A percentile compares a stretch with the other conserved stretches of the same genome.
phyloP scores from a whole-genome alignment of 352 stramenopile genomes.

The Phytopythium kandeliae region DNA sequence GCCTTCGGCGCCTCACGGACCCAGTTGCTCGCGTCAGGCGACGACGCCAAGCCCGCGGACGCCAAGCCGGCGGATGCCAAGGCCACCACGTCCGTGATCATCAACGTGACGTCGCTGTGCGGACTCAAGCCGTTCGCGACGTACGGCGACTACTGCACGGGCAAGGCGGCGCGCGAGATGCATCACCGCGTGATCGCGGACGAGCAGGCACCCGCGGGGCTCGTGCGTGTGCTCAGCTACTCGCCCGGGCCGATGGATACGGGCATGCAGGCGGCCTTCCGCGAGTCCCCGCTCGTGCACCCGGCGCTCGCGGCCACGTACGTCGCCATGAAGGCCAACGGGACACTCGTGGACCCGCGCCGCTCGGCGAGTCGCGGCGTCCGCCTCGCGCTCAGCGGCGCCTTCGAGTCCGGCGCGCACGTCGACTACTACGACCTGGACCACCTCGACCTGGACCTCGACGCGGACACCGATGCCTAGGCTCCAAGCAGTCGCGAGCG shows the following conservation, averaged over 20 bases:
- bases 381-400: slow-evolving; percentile 34
- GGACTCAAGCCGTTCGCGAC: slow-evolving; percentile 76
- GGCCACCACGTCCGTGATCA: slow-evolving; percentile 34
- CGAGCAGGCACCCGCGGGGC: slow-evolving; percentile 34
- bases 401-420: slow-evolving; percentile 55
- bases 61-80: no score
- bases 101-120: slow-evolving; percentile 86
- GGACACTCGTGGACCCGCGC: slow-evolving; percentile 39
- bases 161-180: slow-evolving; percentile 88
- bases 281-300: slow-evolving; percentile 38
- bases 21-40: slow-evolving; percentile 13
- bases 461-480: background rate
- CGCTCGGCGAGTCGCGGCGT: slow-evolving; percentile 62
- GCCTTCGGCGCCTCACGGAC: slow-evolving; percentile 44
- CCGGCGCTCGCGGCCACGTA: slow-evolving; percentile 36
- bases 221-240: slow-evolving; percentile 74
- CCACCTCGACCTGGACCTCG: slow-evolving; percentile 8
- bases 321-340: slow-evolving; percentile 44
- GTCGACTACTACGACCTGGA: slow-evolving; percentile 79
- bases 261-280: slow-evolving; percentile 74
- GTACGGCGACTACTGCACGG: slow-evolving; percentile 76
- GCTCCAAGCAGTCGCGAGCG: no score
- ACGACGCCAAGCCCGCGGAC: slow-evolving; percentile 1
- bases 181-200: slow-evolving; percentile 62
- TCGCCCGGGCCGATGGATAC: slow-evolving; percentile 86